Percentiles rank a stretch among this genome's conserved stretches.
Conservation (phyloP, 148 eudicot species). For the Fagopyrum esculentum region DNA sequence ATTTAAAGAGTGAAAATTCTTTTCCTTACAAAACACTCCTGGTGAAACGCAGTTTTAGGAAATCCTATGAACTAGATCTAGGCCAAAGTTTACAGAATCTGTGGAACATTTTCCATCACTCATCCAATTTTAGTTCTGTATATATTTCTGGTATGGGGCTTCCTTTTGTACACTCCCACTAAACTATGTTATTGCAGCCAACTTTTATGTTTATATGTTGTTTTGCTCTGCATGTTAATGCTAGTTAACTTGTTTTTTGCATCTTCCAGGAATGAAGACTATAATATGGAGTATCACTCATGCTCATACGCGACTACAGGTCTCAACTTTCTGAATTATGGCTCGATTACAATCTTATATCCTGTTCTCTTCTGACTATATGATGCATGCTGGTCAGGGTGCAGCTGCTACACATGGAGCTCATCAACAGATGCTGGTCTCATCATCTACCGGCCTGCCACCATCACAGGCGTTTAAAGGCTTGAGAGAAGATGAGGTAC, state of each 20-base stretch:
- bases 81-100: not conserved
- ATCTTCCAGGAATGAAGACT: conserved; percentile 86
- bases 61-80: not conserved
- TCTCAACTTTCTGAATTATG: conserved; percentile 9
- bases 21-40: not conserved
- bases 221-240: not conserved
- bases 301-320: conserved; percentile 91
- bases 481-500: conserved; percentile 96
- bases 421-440: conserved; percentile 65
- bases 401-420: conserved; percentile 71
- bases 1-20: not conserved
- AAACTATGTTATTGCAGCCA: not conserved
- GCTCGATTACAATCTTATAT: not conserved
- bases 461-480: conserved; percentile 68
- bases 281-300: conserved; percentile 98
- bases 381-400: conserved; percentile 38
- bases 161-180: not conserved
- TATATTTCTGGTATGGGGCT: not conserved
- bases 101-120: not conserved
- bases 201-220: not conserved
- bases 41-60: not conserved
- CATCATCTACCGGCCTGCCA: conserved; percentile 50
- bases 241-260: conserved; percentile 3
- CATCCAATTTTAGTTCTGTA: not conserved
- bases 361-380: conserved; percentile 11